Percentiles rank a stretch among this genome's conserved stretches.
phyloP scores from a whole-genome alignment of 176 grass and related monocot species.

The maize (Zea mays) region DNA sequence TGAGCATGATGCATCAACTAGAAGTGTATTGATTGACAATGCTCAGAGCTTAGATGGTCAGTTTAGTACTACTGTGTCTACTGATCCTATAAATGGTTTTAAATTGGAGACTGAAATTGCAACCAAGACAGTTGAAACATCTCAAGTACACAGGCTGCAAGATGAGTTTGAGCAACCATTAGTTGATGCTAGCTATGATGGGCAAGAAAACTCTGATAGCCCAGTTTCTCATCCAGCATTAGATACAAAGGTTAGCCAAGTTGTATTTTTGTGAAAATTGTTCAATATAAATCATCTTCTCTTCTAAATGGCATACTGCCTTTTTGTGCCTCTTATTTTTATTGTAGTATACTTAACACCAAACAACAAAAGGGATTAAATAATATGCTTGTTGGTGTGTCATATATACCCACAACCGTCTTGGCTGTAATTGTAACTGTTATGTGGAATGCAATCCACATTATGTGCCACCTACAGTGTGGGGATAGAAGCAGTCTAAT shows the following conservation, averaged over 20 bases:
- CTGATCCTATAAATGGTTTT: slow-evolving; percentile 19
- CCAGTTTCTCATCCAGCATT: slow-evolving; percentile 32
- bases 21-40: slow-evolving; percentile 7
- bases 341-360: background rate
- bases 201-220: slow-evolving; percentile 5
- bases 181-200: slow-evolving; percentile 12
- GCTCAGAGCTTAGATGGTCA: slow-evolving; percentile 26
- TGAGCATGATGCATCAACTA: slow-evolving; percentile 31
- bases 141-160: background rate
- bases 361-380: background rate
- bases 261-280: background rate
- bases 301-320: background rate
- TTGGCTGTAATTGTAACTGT: background rate
- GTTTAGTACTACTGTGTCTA: background rate
- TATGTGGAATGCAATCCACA: slow-evolving; percentile 1
- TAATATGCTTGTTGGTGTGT: background rate
- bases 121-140: slow-evolving; percentile 17
- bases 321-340: background rate
- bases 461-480: background rate
- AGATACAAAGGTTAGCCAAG: slow-evolving; percentile 34
- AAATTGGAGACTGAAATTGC: slow-evolving; percentile 33
- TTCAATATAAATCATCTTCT: slow-evolving; percentile 10
- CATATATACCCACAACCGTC: background rate
- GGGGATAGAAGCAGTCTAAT: slow-evolving; percentile 5
- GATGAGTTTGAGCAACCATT: slow-evolving; percentile 36